These are phyloP conservation scores for Orbilia blumenaviensis DNA, from an alignment of 2,329 filamentous ascomycete species.

Conservation along the genomic window DNA sequence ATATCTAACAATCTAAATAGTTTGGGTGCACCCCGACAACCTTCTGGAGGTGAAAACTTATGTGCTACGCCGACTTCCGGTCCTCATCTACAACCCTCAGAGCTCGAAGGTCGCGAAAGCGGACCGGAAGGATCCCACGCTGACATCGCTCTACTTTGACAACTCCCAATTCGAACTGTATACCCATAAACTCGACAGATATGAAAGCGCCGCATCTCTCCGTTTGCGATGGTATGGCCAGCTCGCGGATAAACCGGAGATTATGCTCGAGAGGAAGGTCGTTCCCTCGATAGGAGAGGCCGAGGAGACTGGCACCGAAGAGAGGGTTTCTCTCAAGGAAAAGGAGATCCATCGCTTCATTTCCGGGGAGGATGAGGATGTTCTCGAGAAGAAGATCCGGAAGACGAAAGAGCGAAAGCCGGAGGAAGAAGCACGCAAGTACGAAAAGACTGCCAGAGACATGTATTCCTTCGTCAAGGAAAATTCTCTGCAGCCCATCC, in stretches of 20 bases:
- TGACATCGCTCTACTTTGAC: conserved; percentile 97
- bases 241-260: conserved; percentile 78
- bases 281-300: conserved; percentile 62
- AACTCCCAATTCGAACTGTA: conserved; percentile 86
- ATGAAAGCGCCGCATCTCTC: conserved; percentile 79
- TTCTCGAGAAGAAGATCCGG: conserved; percentile 86
- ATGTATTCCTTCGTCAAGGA: conserved; percentile 83
- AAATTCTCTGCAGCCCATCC: conserved; percentile 79
- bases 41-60: conserved; percentile 95
- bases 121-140: conserved; percentile 80
- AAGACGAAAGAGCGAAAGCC: conserved; percentile 83
- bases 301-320: conserved; percentile 70
- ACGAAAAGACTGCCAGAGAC: conserved; percentile 76
- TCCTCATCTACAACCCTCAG: conserved; percentile 91
- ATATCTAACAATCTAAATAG: conserved; percentile 60
- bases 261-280: conserved; percentile 88
- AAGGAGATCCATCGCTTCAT: conserved; percentile 92
- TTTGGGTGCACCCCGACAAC: conserved; percentile 97
- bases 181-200: conserved; percentile 79
- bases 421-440: conserved; percentile 72
- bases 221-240: conserved; percentile 92
- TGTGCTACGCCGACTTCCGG: conserved; percentile 87
- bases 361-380: conserved; percentile 75
- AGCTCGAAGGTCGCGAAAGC: conserved; percentile 82
- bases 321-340: conserved; percentile 78